Base-by-base conservation (phyloP, 2,329 filamentous ascomycete species). In the Ceratocystis variospora region DNA sequence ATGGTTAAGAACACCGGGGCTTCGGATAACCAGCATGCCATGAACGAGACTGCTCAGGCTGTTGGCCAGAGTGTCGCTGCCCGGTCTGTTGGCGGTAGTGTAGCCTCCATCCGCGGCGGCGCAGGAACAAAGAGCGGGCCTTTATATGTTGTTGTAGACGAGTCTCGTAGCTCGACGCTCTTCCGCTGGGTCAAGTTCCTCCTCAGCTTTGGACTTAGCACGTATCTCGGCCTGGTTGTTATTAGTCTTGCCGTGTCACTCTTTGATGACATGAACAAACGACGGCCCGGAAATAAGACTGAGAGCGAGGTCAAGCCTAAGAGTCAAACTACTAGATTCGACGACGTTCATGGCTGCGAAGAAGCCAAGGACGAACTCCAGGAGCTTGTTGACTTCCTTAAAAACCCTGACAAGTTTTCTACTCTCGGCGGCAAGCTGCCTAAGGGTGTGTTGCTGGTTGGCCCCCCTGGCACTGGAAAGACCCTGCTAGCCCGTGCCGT, bases 281-380 rank as follows among this genome's bases (percentile, higher is more conserved):
- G 90, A 68, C 72, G 71, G 8, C 86, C 91, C 8, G 85, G 87
- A 12, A 86, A 85, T 64, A 83, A 81, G 73, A 83, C 87, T 67
- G 86, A 86, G 71, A 89, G 88, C 68, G 91, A 99, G 76, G 91
- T 92, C 68, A 93, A 95, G 74, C 87, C 94, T 6, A 90, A 97
- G 75, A 87, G 92, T 71, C 94, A 99, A 75, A 96, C 84, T 67
- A 91, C 91, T 22, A 86, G 89, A 61, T 99, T 99, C 78, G 83
- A 82, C 67, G 94, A 99, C 74, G 94, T 99, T 5, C 94, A 99
- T 74, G 94, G 94, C 64, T 97, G 93, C 71, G 92, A 97, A 70
- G 95, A 99, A 76, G 94, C 94, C 70, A 99, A 97, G 78, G 95
- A 99, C 72, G 94, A 99, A 76, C 83, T 99, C 3, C 89, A 96